phyloP scores from a whole-genome alignment of 306 rosid species.

The Acmispon strigosus region DNA sequence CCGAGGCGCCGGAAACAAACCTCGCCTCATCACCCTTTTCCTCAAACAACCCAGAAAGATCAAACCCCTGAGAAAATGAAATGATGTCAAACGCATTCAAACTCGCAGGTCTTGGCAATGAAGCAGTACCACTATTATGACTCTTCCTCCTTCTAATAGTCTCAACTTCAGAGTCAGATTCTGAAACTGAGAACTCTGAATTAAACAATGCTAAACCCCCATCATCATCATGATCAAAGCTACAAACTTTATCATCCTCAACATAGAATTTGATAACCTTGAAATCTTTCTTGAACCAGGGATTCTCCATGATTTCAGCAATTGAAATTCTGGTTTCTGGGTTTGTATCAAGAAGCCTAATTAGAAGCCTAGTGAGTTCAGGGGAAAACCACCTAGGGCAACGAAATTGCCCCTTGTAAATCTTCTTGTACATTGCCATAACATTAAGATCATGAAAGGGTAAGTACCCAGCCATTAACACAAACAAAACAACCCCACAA shows the following conservation, averaged over 20 bases:
- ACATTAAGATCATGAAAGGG: conserved; percentile 40
- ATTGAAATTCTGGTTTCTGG: conserved; percentile 42
- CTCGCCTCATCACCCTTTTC: conserved; percentile 51
- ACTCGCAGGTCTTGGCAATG: conserved; percentile 46
- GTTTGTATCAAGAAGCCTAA: conserved; percentile 39
- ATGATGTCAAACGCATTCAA: conserved; percentile 60
- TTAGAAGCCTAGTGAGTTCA: conserved; percentile 15
- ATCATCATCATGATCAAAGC: not conserved
- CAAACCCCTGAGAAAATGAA: conserved; percentile 54
- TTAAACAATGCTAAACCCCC: not conserved
- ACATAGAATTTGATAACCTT: conserved; percentile 42
- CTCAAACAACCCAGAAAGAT: conserved; percentile 57
- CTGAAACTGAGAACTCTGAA: not conserved
- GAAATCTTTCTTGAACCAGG: conserved; percentile 45
- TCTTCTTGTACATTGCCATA: conserved; percentile 49
- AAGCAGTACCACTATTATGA: not conserved
- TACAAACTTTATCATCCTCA: conserved; percentile 41
- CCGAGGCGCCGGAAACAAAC: conserved; percentile 41
- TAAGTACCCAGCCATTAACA: conserved; percentile 44
- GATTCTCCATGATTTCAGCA: conserved; percentile 39
- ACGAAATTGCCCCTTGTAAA: conserved; percentile 41
- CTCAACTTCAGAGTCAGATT: conserved; percentile 28
- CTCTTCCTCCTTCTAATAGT: not conserved
- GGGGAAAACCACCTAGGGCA: conserved; percentile 56
- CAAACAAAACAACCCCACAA: conserved; percentile 49